phyloP scores from a whole-genome alignment of 192 early-diverging fungal species.

The Phlyctochytrium planicorne region DNA sequence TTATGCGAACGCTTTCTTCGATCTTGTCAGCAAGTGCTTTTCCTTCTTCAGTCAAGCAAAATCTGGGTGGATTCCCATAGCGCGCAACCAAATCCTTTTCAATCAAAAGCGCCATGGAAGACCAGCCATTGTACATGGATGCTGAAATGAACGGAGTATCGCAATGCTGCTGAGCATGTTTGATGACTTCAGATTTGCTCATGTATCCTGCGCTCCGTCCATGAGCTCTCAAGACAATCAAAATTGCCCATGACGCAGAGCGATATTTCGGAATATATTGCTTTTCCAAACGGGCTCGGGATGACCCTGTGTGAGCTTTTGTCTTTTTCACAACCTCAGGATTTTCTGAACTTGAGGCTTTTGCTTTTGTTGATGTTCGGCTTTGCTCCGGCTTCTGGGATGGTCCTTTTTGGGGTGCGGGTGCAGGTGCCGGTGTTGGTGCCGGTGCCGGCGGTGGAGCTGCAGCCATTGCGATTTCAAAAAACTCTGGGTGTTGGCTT shows the following conservation, averaged over 20 bases:
- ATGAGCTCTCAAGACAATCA: constrained; percentile 61
- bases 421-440: neutral
- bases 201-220: constrained; percentile 44
- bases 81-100: constrained; percentile 53
- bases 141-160: constrained; percentile 61
- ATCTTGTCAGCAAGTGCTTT: too few relatives aligned
- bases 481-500: neutral
- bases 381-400: neutral
- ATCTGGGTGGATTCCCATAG: constrained; percentile 60
- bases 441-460: neutral
- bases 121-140: constrained; percentile 75
- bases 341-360: neutral
- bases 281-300: neutral
- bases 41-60: constrained; percentile 72
- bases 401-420: neutral
- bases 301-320: neutral
- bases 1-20: too few relatives aligned
- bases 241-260: constrained; percentile 77
- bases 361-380: neutral
- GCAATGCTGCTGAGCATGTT: constrained; percentile 59
- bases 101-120: constrained; percentile 69
- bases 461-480: neutral
- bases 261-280: constrained; percentile 75
- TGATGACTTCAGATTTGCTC: constrained; percentile 72
- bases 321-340: neutral